Base-by-base conservation (phyloP, 495 filamentous ascomycete species). In the Penicillium desertorum region DNA sequence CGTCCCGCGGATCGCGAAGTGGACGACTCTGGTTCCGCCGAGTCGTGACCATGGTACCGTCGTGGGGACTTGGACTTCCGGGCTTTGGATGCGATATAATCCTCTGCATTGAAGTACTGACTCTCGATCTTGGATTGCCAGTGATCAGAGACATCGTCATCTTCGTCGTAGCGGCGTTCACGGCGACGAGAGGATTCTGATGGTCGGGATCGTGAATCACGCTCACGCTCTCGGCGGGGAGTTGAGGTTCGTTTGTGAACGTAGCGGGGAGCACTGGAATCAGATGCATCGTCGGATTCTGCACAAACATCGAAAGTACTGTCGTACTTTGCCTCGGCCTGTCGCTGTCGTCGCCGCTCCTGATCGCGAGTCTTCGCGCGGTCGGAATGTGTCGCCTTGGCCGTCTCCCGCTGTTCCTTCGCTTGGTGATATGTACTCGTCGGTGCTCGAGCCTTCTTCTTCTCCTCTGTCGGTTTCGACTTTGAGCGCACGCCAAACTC, bases 291-390 rank as follows among this genome's bases (percentile, higher is more conserved):
- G 11, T 72, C 71, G 10, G 71, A 72, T 16, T 74, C 76, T 11
- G 62, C 61, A 57, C 70, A 71, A 5, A 68, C 57, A 29, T 51
- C 51, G 37, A 56, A 52, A n/a, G 59, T 42, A 16, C 3, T 14
- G 4, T 70, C 70, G 27, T 67, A 67, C 59, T 83, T 85, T 36
- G 77, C 77, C 14, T 73, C 76, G 6, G 65, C 59, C 30, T 81
- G 77, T 52, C 70, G 76, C 55, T 81, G 77, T 52, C 70, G 76
- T 56, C 68, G 76, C 50, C 76, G 74, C 54, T 83, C 81, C 66
- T 77, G 83, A 59, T 79, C 82, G 60, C 72, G 75, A 45, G 59
- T 68, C 73, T 76, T 83, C 62, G 63, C 72, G 39, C 66, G 69
- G 49, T 70, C 71, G 43, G 69, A 61, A 56, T 71, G 66, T 27